Evolutionary conservation across 2,329 filamentous ascomycete species (phyloP), one percentile per base, ranked within the genome.

Genomic region (Albophoma yamanashiensis): DNA sequence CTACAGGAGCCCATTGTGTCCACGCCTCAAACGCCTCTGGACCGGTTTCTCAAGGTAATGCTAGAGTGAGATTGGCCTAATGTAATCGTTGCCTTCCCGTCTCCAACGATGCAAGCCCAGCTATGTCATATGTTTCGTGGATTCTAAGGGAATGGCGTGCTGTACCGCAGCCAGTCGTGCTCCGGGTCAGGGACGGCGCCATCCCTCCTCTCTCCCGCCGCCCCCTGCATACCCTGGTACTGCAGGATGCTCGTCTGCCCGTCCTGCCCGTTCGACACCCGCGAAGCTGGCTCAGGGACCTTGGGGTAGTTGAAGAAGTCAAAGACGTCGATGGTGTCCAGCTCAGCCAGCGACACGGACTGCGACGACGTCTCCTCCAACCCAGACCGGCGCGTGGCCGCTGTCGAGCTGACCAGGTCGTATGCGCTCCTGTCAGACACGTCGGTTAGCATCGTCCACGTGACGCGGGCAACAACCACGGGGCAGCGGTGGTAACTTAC

Each of bases 281-380:
- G 60, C 9, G 64, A 56, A 5, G 56, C 62, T 17, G 66, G 60
- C 38, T 69, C 66, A 1, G 67, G 59, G 1, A 73, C 60, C 22
- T 73, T 74, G 15, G 76, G 76, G 50, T 74, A 75, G 31, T 78
- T 76, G 66, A 78, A 78, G 60, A 78, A 78, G 63, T 77, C 76
- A 53, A 78, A 78, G 3, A 78, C 69, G 34, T 78, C 75, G 25
- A 78, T 75, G 53, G 72, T 74, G 61, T 78, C 76, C 2, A 78
- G 67, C 60, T 78, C 76, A 62, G 67, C 71, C 5, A 75, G 67
- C 0, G 75, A 73, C 4, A 73, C 72, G 2, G 69, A 64, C 50
- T 75, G 74, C 0, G 74, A 74, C 20, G 74, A 73, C 5, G 72
- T 75, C 4, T 69, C 71, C 34, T 77, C 74, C 0, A 76, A 42